Evolutionary conservation across 306 rosid species (phyloP), one percentile per base, ranked within the genome.

Genomic region (Malus fusca): DNA sequence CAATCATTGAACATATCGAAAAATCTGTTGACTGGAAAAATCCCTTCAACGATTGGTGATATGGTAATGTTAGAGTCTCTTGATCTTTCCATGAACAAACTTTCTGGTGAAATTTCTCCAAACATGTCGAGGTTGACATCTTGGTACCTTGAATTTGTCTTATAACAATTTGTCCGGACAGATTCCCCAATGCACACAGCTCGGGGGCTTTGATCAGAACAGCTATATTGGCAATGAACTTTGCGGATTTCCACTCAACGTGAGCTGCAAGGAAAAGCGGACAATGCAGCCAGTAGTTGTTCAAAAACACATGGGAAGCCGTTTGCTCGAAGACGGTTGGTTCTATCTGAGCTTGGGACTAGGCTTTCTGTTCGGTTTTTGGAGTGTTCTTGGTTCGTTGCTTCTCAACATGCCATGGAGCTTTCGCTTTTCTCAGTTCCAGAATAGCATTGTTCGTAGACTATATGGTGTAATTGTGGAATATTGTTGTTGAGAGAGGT

Each of bases 311-410:
- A 61, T 80, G 52, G 48, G 76, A 48, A 59, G 76, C 23, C 4
- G 23, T 59, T 58, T 60, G 22, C 48, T 78, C 12, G 53, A 75
- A 3, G 55, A 75, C 11, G 1, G 22, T 21, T 42, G 69, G 67
- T 58, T 73, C 28, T 74, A 44, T 63, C 5, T 73, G 66, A 68
- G 83, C 25, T n/a, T 58, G 78, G 83, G 83, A 46, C 46, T 79
- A 14, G 75, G 78, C 9, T 26, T 74, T 73, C 18, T 42, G 8
- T n/a, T 66, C 8, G 64, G 79, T 4, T 79, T 79, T 25, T 79
- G 75, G 75, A 23, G 17, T 19, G 61, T 74, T 30, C 18, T 65
- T n/a, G 71, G 72, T 65, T 33, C 64, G 0, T 52, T 51, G 35
- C 33, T 75, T 15, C 4, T 66, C 4, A 75, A 65, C 40, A 6